Base-by-base conservation (phyloP, 257 asterid genomes). In the Solanum sejunctum region DNA sequence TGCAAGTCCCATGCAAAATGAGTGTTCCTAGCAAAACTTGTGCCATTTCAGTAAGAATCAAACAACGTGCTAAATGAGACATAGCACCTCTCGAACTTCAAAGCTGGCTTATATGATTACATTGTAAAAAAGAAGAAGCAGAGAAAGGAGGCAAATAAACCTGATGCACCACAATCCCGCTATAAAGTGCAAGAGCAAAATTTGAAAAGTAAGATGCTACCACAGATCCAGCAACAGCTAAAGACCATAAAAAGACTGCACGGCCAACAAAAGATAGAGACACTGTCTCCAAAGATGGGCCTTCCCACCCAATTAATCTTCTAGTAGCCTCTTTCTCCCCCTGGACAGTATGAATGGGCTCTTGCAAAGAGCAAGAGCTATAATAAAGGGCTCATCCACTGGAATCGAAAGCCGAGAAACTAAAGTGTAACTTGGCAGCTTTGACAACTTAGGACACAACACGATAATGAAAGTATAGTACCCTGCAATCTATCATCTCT, bases 181-280 rank as follows among this genome's bases (percentile, higher is more conserved):
- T 90, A 78, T 93, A 94, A 56, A 96, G 92, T 58, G 92, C 93
- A 43, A 96, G 94, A 84, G 92, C 86, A 81, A 96, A 94, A 89
- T 98, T 94, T 17, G 95, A 92, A 45, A 96, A 84, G 69, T 88
- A 92, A 67, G 97, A 67, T 2, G 97, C 98, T 84, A 90, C 63
- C 26, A 92, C 91, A 3, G 93, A 92, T 36, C 93, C 99, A 21
- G 86, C 79, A 18, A 94, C 99, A 55, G 98, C 99, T 84, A 96
- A 83, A 80, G 99, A 98, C 98, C 99, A 96, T 1, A 96, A 88
- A 69, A 96, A 58, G 89, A 96, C 90, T 41, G 98, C 93, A 67
- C 94, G 93, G 78, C 95, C 98, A 51, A 98, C 98, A 89, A 96
- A 94, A 0, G 98, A 98, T 32, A 94, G 95, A 84, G 98, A 96